phyloP scores from a whole-genome alignment of 176 grass and related monocot genomes.

The Oryza punctata region DNA sequence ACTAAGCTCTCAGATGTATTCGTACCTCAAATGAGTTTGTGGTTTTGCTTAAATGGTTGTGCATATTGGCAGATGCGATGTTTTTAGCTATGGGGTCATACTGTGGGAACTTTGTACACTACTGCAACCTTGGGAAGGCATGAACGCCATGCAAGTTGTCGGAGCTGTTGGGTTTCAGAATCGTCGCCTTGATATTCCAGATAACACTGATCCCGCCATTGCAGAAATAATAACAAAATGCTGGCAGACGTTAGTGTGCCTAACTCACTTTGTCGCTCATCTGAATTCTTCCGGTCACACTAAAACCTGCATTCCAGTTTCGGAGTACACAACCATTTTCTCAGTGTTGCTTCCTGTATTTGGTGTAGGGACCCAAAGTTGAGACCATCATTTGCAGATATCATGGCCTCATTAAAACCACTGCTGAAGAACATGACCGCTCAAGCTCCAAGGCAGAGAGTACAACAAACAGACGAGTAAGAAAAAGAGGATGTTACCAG shows the following conservation, averaged over 20 bases:
- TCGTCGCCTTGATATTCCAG: conserved; percentile 89
- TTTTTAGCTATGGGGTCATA: conserved; percentile 97
- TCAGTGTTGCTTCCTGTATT: conserved; percentile 13
- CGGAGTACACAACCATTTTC: conserved; percentile 1
- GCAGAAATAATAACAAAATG: conserved; percentile 75
- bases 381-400: conserved; percentile 88
- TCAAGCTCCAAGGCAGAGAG: conserved; percentile 66
- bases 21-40: conserved; percentile 1
- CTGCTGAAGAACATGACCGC: conserved; percentile 64
- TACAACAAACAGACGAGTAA: conserved; percentile 49
- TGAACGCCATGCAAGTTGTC: conserved; percentile 99
- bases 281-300: conserved; percentile 6
- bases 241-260: conserved; percentile 89
- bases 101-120: conserved; percentile 96
- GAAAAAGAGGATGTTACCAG: conserved; percentile 17
- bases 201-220: conserved; percentile 75
- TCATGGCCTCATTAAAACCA: conserved; percentile 78
- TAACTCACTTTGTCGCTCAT: conserved; percentile 33
- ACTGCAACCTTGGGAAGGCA: conserved; percentile 96
- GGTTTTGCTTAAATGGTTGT: conserved; percentile 33
- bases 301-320: not conserved
- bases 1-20: conserved; percentile 9
- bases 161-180: conserved; percentile 97
- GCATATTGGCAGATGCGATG: conserved; percentile 73
- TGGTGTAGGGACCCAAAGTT: conserved; percentile 74